Base-by-base conservation (phyloP, 805 yeast species). In the Tanozyma kutaoensis region DNA sequence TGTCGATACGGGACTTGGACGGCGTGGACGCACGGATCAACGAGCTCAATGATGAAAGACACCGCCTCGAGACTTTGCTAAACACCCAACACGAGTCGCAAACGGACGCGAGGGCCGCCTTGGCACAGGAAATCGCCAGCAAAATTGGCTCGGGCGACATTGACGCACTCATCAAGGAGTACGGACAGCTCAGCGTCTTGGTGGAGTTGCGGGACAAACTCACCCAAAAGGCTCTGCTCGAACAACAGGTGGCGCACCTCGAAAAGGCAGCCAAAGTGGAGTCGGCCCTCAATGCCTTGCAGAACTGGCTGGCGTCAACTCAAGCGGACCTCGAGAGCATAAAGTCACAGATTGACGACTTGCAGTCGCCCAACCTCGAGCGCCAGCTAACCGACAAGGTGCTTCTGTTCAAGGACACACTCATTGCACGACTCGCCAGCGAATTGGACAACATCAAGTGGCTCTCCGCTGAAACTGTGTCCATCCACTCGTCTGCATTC, bases 1-100 rank as follows among this genome's bases (percentile, higher is more conserved):
- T 47, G n/a, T 34, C 55, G 1, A 12, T 62, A 2, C 43, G 37
- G 12, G 68, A 60, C 36, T 45, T 62, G 33, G 41, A 29, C 14
- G 21, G 24, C 3, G 25, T 60, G 2, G 57, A 52, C 30, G 29
- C 33, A 5, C 34, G 38, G 12, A 41, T 58, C 10, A 17, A 32
- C 2, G 42, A 42, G 14, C 43, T 58, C 13, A 50, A 52, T 26
- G 19, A 28, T 2, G 25, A 25, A 16, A 40, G n/a, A n/a, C n/a
- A n/a, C n/a, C n/a, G n/a, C n/a, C n/a, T n/a, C n/a, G n/a, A n/a
- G n/a, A n/a, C n/a, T n/a, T n/a, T n/a, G n/a, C n/a, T n/a, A n/a
- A n/a, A n/a, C n/a, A n/a, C n/a, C n/a, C n/a, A n/a, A n/a, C n/a
- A n/a, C n/a, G n/a, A n/a, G n/a, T n/a, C n/a, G n/a, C n/a, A n/a